Percentiles rank a stretch among this genome's conserved stretches.
phyloP scores from a whole-genome alignment of 1,139 yeast species.

The Magnusiomyces suaveolens region DNA sequence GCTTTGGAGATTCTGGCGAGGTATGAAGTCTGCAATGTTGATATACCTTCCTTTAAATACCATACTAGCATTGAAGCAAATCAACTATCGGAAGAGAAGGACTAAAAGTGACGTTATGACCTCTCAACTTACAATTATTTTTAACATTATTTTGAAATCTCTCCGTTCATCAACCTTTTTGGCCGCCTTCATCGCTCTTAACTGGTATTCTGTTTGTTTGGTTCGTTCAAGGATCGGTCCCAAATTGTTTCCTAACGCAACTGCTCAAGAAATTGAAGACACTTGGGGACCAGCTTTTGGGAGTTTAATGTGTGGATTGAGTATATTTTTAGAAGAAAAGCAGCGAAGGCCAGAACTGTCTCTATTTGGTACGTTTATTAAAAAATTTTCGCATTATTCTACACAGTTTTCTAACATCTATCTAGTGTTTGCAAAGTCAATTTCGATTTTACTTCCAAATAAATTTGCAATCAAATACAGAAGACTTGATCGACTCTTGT shows the following conservation, averaged over 20 bases:
- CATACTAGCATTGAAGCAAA: constrained; percentile 14
- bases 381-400: constrained; percentile 21
- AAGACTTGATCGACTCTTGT: background rate
- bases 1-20: constrained; percentile 32
- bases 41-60: constrained; percentile 25
- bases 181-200: constrained; percentile 33
- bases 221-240: constrained; percentile 34
- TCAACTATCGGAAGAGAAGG: background rate
- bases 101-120: background rate
- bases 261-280: constrained; percentile 31
- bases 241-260: constrained; percentile 22
- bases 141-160: constrained; percentile 16
- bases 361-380: constrained; percentile 26
- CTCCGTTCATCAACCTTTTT: constrained; percentile 35
- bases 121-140: background rate
- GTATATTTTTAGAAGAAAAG: constrained; percentile 34
- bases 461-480: constrained; percentile 7
- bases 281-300: constrained; percentile 34
- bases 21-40: constrained; percentile 32
- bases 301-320: constrained; percentile 32
- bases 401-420: constrained; percentile 4
- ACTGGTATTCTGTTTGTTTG: constrained; percentile 37
- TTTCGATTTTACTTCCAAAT: constrained; percentile 10
- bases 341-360: constrained; percentile 37
- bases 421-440: constrained; percentile 11